Evolutionary conservation across 2,329 filamentous ascomycete genomes (phyloP), one percentile per base, ranked within the genome.

Genomic region (Cryphonectria radicalis): DNA sequence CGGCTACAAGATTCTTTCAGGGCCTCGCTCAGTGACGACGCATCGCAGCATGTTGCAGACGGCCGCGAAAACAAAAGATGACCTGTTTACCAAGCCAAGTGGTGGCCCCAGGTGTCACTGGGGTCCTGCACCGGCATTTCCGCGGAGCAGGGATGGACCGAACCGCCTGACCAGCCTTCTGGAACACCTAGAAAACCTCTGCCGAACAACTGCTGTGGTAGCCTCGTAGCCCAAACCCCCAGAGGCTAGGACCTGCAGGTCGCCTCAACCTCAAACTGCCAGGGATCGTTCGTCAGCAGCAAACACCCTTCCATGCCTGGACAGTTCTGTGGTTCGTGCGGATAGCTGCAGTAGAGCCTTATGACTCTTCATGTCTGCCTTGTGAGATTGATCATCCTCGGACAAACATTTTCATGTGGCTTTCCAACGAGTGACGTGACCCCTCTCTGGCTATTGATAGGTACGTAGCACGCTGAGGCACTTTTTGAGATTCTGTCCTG

Each of bases 181-280:
- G 59, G 35, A 40, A 40, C 32, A 11, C 22, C 28, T 35, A 19
- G 3, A 32, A 32, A n/a, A 50, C 19, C 7, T 17, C 6, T 2
- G 19, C 46, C 7, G 46, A 17, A 50, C 46, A n/a, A 6, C 46
- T 50, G 46, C 46, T 50, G 46, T 50, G 46, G 46, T 57, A 57
- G 28, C 13, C 28, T 4, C 32, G 32, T 32, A 32, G 32, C 32
- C 32, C 3, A 32, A 28, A 19, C 28, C 55, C 25, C 25, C 25
- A n/a, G 53, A 28, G 53, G n/a, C 53, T 25, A 57, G 53, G n/a
- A 32, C 57, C 32, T 62, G 59, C 59, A 62, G 59, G 35, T 62
- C 59, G 59, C 59, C 59, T 62, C 19, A 2, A n/a, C 22, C 2
- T 50, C 46, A 50, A 32, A 32, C 28, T 35, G 25, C 13, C 25